A percentile compares a stretch with the other conserved stretches of the same genome.
These are phyloP conservation scores for Phytopythium mirpurense DNA, from an alignment of 352 stramenopile genomes.

Conservation along the genomic window DNA sequence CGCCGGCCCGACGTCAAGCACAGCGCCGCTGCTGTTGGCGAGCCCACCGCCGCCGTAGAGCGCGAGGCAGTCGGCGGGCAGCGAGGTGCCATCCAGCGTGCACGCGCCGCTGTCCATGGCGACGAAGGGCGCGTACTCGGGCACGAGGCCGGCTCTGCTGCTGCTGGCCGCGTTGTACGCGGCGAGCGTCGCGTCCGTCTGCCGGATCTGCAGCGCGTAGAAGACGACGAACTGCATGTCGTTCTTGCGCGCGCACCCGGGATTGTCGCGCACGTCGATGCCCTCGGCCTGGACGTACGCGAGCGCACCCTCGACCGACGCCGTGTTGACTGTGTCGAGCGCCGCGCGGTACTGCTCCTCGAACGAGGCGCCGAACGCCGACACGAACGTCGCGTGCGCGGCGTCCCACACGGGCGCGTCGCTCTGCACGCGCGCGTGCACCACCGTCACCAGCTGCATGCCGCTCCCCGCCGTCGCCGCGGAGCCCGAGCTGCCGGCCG, in stretches of 20 bases:
- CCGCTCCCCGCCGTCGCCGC: background rate
- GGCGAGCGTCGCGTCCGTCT: constrained; percentile 34
- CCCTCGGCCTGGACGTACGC: constrained; percentile 81
- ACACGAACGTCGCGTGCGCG: constrained; percentile 13
- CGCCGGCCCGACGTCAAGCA: constrained; percentile 25
- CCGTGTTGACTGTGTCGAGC: constrained; percentile 73
- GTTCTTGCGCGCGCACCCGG: constrained; percentile 57
- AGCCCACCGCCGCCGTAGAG: constrained; percentile 8
- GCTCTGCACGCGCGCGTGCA: constrained; percentile 44
- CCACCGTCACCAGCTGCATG: constrained; percentile 25
- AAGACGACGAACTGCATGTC: constrained; percentile 68
- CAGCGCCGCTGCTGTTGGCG: constrained; percentile 17
- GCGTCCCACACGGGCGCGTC: constrained; percentile 30
- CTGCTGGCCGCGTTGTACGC: constrained; percentile 17
- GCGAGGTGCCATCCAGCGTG: constrained; percentile 16
- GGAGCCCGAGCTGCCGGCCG: background rate
- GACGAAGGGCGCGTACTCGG: constrained; percentile 49
- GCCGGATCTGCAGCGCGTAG: constrained; percentile 52
- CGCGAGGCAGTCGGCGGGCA: constrained; percentile 23
- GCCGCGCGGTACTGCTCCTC: constrained; percentile 29
- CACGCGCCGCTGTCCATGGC: constrained; percentile 59
- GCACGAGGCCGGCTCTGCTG: constrained; percentile 16
- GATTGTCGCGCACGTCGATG: constrained; percentile 39
- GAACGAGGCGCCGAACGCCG: constrained; percentile 23
- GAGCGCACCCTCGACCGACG: constrained; percentile 66